These are phyloP conservation scores for Eucalyptus paniculata DNA, from an alignment of 345 rosid species.

Conservation along the genomic window DNA sequence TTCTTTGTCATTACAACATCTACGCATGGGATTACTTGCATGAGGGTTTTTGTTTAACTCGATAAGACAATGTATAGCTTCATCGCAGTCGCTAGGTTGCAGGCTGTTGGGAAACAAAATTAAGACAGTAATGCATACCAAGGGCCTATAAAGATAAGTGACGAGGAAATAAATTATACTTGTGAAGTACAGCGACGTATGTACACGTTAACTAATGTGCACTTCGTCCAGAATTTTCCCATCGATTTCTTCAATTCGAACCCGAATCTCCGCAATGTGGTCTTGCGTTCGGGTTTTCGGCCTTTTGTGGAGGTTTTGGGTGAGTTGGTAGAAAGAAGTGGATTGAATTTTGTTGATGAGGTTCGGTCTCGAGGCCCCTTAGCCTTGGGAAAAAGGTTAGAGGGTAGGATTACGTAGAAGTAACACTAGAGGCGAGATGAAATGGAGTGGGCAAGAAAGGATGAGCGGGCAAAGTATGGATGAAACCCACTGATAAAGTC, in stretches of 20 bases:
- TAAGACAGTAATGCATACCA: background rate
- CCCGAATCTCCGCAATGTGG: background rate
- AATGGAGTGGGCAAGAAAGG: background rate
- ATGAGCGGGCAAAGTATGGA: background rate
- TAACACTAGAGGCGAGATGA: background rate
- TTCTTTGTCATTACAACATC: background rate
- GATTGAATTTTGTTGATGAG: background rate
- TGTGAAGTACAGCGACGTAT: background rate
- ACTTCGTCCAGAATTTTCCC: background rate
- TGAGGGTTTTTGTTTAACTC: background rate
- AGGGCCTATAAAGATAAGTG: background rate
- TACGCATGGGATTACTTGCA: background rate
- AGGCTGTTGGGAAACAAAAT: background rate
- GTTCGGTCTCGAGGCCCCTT: background rate
- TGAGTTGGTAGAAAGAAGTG: background rate
- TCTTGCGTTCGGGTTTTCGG: background rate
- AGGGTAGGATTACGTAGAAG: background rate
- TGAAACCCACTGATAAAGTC: too few relatives aligned
- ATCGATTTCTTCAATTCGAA: background rate
- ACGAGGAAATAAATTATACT: background rate
- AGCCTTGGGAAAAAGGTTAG: background rate
- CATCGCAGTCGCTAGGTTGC: background rate
- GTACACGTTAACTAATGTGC: background rate
- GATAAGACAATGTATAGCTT: background rate
- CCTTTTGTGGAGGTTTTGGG: background rate